Percentiles rank a stretch among this genome's conserved stretches.
Conservation (phyloP, 176 grass and related monocot genomes). For the Echinochloa phyllopogon region DNA sequence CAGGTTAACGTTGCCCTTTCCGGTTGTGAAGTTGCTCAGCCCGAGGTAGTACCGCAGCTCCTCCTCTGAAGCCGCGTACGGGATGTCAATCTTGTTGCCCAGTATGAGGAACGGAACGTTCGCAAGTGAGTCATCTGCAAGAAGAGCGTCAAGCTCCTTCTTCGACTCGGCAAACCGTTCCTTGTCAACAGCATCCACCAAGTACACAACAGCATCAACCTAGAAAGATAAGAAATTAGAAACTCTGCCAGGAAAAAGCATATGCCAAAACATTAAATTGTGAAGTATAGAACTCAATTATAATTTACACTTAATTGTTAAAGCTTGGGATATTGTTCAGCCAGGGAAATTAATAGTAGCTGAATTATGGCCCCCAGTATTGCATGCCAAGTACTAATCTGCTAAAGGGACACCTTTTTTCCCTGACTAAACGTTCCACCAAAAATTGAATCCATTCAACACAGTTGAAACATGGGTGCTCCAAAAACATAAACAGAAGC, state of each 20-base stretch:
- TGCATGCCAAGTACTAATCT: neutral
- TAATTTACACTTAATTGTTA: neutral
- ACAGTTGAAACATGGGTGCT: neutral
- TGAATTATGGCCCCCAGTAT: neutral
- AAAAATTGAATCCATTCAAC: conserved; percentile 15
- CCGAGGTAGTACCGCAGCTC: conserved; percentile 72
- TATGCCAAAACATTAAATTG: conserved; percentile 19
- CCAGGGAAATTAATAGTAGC: neutral
- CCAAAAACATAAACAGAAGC: neutral
- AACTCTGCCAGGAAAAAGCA: neutral
- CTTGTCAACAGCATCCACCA: conserved; percentile 63
- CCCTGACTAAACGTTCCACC: neutral
- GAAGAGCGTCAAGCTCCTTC: conserved; percentile 57
- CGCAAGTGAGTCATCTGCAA: conserved; percentile 52
- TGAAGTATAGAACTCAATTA: neutral
- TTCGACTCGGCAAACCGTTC: conserved; percentile 59
- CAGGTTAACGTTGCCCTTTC: conserved; percentile 63
- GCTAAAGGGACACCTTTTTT: neutral
- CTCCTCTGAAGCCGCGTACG: conserved; percentile 62
- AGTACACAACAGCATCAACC: conserved; percentile 63
- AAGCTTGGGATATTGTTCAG: neutral
- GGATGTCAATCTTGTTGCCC: conserved; percentile 68
- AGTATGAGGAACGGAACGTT: conserved; percentile 61
- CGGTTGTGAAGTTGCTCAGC: conserved; percentile 73
- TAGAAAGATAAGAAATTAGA: conserved; percentile 36